These are phyloP conservation scores for Ophiocordyceps australis DNA, from an alignment of 2,329 filamentous ascomycete species.

Conservation along the genomic window DNA sequence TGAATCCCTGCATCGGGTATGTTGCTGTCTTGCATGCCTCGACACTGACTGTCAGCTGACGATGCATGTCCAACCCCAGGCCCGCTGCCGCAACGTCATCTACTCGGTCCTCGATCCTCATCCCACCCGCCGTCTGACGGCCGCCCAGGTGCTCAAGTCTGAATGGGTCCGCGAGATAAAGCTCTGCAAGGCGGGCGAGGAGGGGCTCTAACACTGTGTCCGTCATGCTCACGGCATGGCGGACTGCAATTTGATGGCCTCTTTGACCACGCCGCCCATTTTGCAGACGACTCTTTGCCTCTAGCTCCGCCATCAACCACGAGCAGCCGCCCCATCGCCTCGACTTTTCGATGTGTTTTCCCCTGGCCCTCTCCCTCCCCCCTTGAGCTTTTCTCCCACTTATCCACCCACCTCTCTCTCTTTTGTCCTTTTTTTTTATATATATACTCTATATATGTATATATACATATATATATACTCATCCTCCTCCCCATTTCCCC, in stretches of 20 bases:
- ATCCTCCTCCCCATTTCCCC: too few relatives aligned
- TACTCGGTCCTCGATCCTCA: slow-evolving; percentile 97
- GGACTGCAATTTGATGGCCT: slow-evolving; percentile 9
- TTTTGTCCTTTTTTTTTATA: too few relatives aligned
- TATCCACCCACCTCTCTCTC: too few relatives aligned
- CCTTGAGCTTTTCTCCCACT: too few relatives aligned
- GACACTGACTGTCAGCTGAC: not conserved
- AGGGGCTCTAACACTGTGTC: slow-evolving; percentile 51
- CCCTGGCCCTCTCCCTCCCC: too few relatives aligned
- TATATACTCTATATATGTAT: too few relatives aligned
- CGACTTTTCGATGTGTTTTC: too few relatives aligned
- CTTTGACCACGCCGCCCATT: slow-evolving; percentile 7
- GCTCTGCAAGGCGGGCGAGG: slow-evolving; percentile 88
- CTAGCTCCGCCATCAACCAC: too few relatives aligned
- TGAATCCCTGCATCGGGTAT: slow-evolving; percentile 83
- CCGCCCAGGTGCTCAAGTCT: slow-evolving; percentile 90
- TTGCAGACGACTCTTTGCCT: slow-evolving; percentile 8
- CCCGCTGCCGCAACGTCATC: slow-evolving; percentile 93
- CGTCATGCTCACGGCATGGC: slow-evolving; percentile 11
- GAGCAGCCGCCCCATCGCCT: too few relatives aligned
- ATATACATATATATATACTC: too few relatives aligned
- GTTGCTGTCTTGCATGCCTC: slow-evolving; percentile 14
- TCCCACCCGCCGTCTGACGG: slow-evolving; percentile 78
- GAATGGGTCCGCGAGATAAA: slow-evolving; percentile 98
- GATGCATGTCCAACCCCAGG: slow-evolving; percentile 46